Base-by-base conservation (phyloP, 352 stramenopile species). In the Sclerospora graminicola region DNA sequence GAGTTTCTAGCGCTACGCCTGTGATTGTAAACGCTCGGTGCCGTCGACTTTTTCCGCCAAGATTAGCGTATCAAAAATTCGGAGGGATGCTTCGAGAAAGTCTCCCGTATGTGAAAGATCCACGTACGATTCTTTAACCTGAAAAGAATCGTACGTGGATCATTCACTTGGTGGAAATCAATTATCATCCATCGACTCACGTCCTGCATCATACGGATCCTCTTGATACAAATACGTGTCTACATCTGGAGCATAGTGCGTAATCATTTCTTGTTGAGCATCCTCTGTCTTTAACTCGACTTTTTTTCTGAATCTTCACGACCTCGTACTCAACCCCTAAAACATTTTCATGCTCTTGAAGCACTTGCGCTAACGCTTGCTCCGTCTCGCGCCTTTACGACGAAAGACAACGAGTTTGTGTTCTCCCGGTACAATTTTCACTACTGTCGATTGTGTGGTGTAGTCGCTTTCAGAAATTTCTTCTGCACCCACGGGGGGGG, bases 221-320 rank as follows among this genome's bases (percentile, higher is more conserved):
- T 43, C 37, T 30, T 84, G 64, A 44, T 82, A 69, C 43, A 96
- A 54, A 56, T 84, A 95, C 26, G 87, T 95, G 54, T 89, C 67
- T 23, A 98, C 80, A 49, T 98, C 81, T 0, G 96, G 96, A 9
- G 96, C 96, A 59, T 99, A 99, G 65, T 99, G 96, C 20, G 89
- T 98, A 57, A 98, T 78, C 16, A 94, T 78, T 70, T 99, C 91
- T 26, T 97, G 84, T 35, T 95, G 78, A 2, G 60, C 75, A 48
- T 88, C 75, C 28, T 58, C 66, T 18, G 75, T 72, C 45, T 84
- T 61, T 49, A 76, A 71, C 40, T 66, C 54, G 15, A 62, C 66
- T n/a, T 35, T 82, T 66, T 19, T 75, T 82, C 42, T 84, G 60
- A 35, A 88, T 75, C 24, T 61, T 70, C 32, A 84, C 66, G 36